Evolutionary conservation across 2,329 filamentous ascomycete species (phyloP).

Genomic region (Lachnellula arida): DNA sequence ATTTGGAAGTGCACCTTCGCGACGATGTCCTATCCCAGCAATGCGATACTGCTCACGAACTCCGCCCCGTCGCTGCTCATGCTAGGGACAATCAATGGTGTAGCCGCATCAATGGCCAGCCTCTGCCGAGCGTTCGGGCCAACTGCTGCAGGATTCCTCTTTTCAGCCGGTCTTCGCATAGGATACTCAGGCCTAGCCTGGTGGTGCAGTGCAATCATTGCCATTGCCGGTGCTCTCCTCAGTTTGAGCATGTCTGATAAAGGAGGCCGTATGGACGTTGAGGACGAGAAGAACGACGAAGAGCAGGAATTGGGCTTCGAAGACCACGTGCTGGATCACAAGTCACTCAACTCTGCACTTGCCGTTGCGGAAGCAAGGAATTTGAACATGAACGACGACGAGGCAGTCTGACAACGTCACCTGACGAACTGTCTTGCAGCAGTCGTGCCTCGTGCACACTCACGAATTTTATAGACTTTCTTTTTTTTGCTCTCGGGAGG

Average conservation of each 20-base stretch:
- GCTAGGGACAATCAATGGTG: conserved; percentile 87
- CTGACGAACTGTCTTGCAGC: conserved; percentile 2
- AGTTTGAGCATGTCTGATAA: conserved; percentile 69
- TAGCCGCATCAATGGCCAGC: conserved; percentile 86
- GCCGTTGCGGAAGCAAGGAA: conserved; percentile 16
- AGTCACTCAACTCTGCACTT: conserved; percentile 23
- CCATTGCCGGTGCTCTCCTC: conserved; percentile 67
- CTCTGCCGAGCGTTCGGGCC: conserved; percentile 85
- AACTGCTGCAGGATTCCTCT: conserved; percentile 79
- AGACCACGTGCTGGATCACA: conserved; percentile 24
- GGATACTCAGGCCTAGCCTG: conserved; percentile 87
- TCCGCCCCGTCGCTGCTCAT: conserved; percentile 78
- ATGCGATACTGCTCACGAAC: conserved; percentile 84
- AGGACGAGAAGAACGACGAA: conserved; percentile 28
- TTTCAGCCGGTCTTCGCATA: conserved; percentile 70
- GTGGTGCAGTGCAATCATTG: conserved; percentile 83
- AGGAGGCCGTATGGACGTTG: conserved; percentile 29
- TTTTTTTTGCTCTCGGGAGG: conserved; percentile 11
- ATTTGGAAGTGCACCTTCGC: conserved; percentile 92
- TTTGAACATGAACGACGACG: not conserved
- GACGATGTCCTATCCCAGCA: conserved; percentile 85
- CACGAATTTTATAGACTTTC: conserved; percentile 11
- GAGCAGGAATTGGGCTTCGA: conserved; percentile 24
- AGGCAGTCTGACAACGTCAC: conserved; percentile 6
- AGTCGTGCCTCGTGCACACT: conserved; percentile 1